Evolutionary conservation across 768 basidiomycete genomes (phyloP), one percentile per base, ranked within the genome.

Genomic region (Amanita muscaria): DNA sequence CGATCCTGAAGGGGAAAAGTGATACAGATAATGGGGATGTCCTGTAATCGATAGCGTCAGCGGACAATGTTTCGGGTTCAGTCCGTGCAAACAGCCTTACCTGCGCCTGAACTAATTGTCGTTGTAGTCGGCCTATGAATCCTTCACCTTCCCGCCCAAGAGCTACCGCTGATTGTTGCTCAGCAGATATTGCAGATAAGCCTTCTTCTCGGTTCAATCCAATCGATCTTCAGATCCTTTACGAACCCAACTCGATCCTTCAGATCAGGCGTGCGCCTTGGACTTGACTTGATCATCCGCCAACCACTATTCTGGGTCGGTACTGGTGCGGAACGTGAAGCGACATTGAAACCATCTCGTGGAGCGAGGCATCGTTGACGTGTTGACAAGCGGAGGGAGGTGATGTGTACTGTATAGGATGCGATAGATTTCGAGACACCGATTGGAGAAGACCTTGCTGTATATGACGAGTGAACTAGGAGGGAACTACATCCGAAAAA

Each of bases 131-230:
- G 8, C 59, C 59, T 23, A 67, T 42, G 54, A 82, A 79, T 1
- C 64, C 59, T 56, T 85, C 82, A 1, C 58, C 56, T 2, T 65
- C 64, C 45, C 74, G 69, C n/a, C 59, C 59, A 3, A 56, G 55
- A n/a, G 49, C 55, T 2, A 58, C 60, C 33, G 53, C 56, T 15
- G 53, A 52, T n/a, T 60, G 59, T 8, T 60, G 61, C 59, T 88
- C 85, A 0, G 73, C 71, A 18, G 70, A 62, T 39, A 88, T 70
- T 2, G 76, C 68, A 0, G 87, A 67, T 8, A 94, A 68, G 1
- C 77, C 72, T 57, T 97, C 92, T 56, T 94, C 91, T 38, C 91
- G 72, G 0, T 73, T 75, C 89, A 16, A 93, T 63, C 23, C 63
- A 61, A 9, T 63, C 64, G 58, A 79, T 87, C 18, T 16, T n/a